Evolutionary conservation across 2,329 filamentous ascomycete species (phyloP), one percentile per base, ranked within the genome.

Genomic region (Penicillium sp.): DNA sequence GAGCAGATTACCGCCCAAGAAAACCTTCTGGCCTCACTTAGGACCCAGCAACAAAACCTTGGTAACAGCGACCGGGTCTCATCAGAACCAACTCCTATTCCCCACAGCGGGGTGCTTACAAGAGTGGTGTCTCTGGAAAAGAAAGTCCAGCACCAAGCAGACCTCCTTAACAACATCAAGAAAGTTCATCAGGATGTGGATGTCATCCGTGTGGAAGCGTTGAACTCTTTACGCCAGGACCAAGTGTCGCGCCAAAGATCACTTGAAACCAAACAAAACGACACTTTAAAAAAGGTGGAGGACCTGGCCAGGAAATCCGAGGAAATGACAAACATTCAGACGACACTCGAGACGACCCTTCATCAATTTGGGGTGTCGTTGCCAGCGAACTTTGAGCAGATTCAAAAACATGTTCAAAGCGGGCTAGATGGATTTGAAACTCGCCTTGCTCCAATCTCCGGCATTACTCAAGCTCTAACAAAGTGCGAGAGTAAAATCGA

Each of bases 401-500:
- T 45, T n/a, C 21, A 8, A 27, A 19, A 2, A 16, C 5, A 34
- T 8, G 19, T 49, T 10, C 29, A 21, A 48, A 27, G 5, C 4
- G 44, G 10, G 15, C 36, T 49, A 15, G 6, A 50, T 34, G 39
- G 16, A 11, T 19, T 36, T 2, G 21, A 45, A 27, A 21, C 5
- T 2, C 21, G 50, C 31, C 40, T 52, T 29, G 2, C 9, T 29
- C 15, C 16, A n/a, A 7, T 40, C 16, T 29, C 52, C 11, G 13
- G 5, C 8, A 7, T 52, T 19, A 1, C 16, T 29, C 23, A 39
- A 16, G 7, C 39, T 21, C 9, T 40, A 10, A 38, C 21, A 48
- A 33, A 57, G 16, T n/a, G 41, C 53, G 34, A 57, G n/a, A 41
- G 55, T 9, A 19, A 23, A 4, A 15, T 64, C 1, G 59, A 65